Evolutionary conservation across 1,284 basidiomycete species (phyloP).

Genomic region (Leccinum pachyderme): DNA sequence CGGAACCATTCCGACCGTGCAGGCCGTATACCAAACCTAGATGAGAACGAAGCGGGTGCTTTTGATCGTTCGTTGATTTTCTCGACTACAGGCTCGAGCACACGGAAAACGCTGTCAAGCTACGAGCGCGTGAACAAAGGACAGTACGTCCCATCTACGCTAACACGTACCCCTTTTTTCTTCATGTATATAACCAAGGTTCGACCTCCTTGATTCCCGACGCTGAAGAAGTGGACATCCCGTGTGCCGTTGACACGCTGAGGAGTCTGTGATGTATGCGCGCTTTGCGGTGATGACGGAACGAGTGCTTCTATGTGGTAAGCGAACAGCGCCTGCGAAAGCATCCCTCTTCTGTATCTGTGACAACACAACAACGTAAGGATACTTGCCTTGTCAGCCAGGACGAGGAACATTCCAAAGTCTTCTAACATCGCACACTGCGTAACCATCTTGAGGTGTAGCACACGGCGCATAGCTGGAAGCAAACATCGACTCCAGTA

Average conservation of each 20-base stretch:
- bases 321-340: conserved; percentile 65
- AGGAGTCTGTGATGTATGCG: conserved; percentile 68
- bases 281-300: conserved; percentile 71
- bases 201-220: conserved; percentile 80
- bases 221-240: conserved; percentile 93
- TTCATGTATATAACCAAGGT: conserved; percentile 96
- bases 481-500: conserved; percentile 6
- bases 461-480: conserved; percentile 80
- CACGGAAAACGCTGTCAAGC: conserved; percentile 90
- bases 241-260: conserved; percentile 86
- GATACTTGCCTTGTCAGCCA: conserved; percentile 79
- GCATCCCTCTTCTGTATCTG: neutral
- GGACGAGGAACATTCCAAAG: conserved; percentile 92
- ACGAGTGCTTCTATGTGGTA: conserved; percentile 96
- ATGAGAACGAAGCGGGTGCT: conserved; percentile 63
- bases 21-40: conserved; percentile 71
- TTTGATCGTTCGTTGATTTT: conserved; percentile 78
- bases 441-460: conserved; percentile 88
- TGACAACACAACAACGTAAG: neutral
- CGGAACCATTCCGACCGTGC: conserved; percentile 91
- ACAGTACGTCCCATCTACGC: neutral
- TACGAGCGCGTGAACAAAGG: conserved; percentile 25
- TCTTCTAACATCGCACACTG: conserved; percentile 94
- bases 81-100: conserved; percentile 87
- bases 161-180: conserved; percentile 77